A percentile compares a stretch with the other conserved stretches of the same genome.
phyloP scores from a whole-genome alignment of 768 basidiomycete species.

The Sporobolomyces pararoseus region DNA sequence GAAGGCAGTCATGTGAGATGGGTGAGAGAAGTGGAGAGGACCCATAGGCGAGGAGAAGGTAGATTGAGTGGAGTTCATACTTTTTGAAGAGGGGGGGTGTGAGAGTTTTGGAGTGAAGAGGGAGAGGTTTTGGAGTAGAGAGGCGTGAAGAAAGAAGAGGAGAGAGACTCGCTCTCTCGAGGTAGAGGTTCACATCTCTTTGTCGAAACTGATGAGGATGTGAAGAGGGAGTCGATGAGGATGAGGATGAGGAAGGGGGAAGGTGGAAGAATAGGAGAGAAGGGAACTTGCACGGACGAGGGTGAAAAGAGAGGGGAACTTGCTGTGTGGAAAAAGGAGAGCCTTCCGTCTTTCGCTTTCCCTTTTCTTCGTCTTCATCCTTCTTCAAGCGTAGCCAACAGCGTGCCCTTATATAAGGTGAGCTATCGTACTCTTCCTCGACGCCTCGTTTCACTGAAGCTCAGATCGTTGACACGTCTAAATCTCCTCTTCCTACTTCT shows the following conservation, averaged over 20 bases:
- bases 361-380: neutral
- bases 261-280: neutral
- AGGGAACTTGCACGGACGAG: neutral
- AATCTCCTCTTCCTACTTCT: no score
- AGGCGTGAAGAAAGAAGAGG: neutral
- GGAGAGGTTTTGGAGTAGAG: neutral
- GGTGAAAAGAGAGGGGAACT: neutral
- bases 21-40: slow-evolving; percentile 3
- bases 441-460: no score
- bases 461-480: no score
- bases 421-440: neutral
- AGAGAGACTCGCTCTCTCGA: neutral
- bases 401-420: no score
- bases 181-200: neutral
- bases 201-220: neutral
- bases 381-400: neutral
- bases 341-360: no score
- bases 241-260: neutral
- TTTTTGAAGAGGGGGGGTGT: neutral
- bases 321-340: no score
- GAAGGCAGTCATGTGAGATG: neutral
- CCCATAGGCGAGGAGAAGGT: slow-evolving; percentile 4
- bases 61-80: neutral
- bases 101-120: neutral
- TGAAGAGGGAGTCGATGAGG: no score